These are phyloP conservation scores for Talaromyces sp. DNA, from an alignment of 2,329 filamentous ascomycete species.

Conservation along the genomic window DNA sequence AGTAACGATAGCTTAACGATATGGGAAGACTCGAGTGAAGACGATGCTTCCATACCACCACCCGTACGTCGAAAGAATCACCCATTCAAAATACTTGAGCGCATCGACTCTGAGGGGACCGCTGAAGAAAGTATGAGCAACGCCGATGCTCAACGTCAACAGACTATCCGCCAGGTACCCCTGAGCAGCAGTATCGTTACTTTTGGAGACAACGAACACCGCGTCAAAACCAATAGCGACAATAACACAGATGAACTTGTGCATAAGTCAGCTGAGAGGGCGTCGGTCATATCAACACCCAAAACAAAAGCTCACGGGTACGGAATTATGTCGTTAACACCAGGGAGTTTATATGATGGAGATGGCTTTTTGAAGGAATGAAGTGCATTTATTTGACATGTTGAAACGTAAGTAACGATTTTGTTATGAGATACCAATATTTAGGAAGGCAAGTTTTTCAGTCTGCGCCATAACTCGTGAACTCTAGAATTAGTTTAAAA, in stretches of 20 bases:
- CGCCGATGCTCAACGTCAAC: neutral
- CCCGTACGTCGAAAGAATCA: conserved; percentile 6
- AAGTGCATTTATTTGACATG: conserved; percentile 4
- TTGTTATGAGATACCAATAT: conserved; percentile 9
- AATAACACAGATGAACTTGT: neutral
- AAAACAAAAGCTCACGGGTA: conserved; percentile 17
- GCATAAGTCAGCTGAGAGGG: conserved; percentile 7
- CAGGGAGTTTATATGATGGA: conserved; percentile 44
- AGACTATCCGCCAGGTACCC: conserved; percentile 5
- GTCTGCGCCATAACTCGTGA: neutral
- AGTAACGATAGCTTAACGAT: conserved; percentile 25
- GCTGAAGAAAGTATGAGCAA: conserved; percentile 3
- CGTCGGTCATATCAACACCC: conserved; percentile 14
- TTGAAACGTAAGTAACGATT: conserved; percentile 8
- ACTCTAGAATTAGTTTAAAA: neutral
- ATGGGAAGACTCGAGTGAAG: conserved; percentile 30
- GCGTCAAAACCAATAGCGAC: neutral
- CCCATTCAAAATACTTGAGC: conserved; percentile 9
- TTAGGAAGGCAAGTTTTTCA: neutral
- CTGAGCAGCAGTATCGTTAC: conserved; percentile 9
- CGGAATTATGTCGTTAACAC: conserved; percentile 22
- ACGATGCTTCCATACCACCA: conserved; percentile 1
- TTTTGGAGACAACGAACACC: neutral
- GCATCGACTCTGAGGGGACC: conserved; percentile 10
- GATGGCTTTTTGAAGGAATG: conserved; percentile 34